Conservation (phyloP, 352 stramenopile species). For the Globisporangium radiosum region DNA sequence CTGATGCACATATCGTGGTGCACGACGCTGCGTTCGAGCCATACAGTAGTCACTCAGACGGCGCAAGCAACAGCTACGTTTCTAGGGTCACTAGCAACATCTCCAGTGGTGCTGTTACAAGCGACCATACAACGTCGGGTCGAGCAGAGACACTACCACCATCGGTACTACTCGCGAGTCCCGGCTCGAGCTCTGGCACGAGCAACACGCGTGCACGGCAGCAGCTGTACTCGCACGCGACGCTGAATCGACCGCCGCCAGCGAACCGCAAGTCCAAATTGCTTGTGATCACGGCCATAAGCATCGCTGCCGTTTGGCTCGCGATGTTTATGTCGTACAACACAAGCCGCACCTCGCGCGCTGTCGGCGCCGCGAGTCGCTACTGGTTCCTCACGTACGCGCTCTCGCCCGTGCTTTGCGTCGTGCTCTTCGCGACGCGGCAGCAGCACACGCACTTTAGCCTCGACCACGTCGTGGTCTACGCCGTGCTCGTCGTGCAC, state of each 20-base stretch:
- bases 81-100: too few species aligned
- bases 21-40: background rate
- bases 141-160: too few species aligned
- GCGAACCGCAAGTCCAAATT: constrained; percentile 22
- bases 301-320: constrained; percentile 41
- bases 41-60: background rate
- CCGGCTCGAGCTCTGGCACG: background rate
- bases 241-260: constrained; percentile 7
- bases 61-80: too few species aligned
- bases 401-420: constrained; percentile 50
- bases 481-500: constrained; percentile 72
- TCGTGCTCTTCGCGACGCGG: constrained; percentile 48
- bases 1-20: too few species aligned
- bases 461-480: constrained; percentile 69
- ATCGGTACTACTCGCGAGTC: background rate
- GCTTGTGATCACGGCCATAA: constrained; percentile 35
- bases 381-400: constrained; percentile 66
- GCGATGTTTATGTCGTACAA: constrained; percentile 72
- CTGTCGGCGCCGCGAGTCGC: constrained; percentile 17
- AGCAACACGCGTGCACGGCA: background rate
- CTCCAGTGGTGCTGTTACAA: too few species aligned
- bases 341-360: constrained; percentile 18
- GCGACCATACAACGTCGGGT: too few species aligned
- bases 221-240: constrained; percentile 5
- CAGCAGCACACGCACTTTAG: constrained; percentile 29